Evolutionary conservation across 2,329 filamentous ascomycete species (phyloP).

Genomic region (Cladosporium phlei): DNA sequence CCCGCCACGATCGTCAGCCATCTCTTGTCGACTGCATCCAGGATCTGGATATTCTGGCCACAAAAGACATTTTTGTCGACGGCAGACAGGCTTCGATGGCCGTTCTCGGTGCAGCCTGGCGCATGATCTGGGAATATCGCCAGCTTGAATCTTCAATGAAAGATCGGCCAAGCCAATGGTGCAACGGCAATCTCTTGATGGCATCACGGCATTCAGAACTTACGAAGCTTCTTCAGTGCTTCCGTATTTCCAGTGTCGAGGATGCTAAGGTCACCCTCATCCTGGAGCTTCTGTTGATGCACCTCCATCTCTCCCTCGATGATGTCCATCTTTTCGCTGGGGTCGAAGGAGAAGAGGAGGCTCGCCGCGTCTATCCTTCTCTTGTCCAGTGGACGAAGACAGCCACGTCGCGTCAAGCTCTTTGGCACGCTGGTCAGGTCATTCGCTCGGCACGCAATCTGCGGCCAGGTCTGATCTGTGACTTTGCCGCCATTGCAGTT

Average conservation of each 20-base stretch:
- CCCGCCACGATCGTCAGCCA: constrained; percentile 41
- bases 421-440: constrained; percentile 66
- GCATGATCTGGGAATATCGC: constrained; percentile 61
- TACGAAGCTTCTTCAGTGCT: constrained; percentile 52
- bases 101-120: constrained; percentile 63
- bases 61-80: constrained; percentile 51
- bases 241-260: constrained; percentile 39
- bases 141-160: constrained; percentile 53
- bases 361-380: constrained; percentile 53
- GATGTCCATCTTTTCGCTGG: constrained; percentile 65
- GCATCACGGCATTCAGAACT: constrained; percentile 60
- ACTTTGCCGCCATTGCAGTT: constrained; percentile 64
- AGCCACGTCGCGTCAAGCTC: constrained; percentile 52
- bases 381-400: constrained; percentile 57
- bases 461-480: constrained; percentile 35
- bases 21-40: constrained; percentile 54
- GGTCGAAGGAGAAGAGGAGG: constrained; percentile 63
- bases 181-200: constrained; percentile 35
- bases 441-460: constrained; percentile 53
- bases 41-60: constrained; percentile 50
- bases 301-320: constrained; percentile 60
- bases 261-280: constrained; percentile 34
- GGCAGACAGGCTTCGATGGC: constrained; percentile 53
- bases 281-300: constrained; percentile 55
- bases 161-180: constrained; percentile 43